Conservation (phyloP, 2,329 filamentous ascomycete species). For the Ceratocystis cacaofunesta region DNA sequence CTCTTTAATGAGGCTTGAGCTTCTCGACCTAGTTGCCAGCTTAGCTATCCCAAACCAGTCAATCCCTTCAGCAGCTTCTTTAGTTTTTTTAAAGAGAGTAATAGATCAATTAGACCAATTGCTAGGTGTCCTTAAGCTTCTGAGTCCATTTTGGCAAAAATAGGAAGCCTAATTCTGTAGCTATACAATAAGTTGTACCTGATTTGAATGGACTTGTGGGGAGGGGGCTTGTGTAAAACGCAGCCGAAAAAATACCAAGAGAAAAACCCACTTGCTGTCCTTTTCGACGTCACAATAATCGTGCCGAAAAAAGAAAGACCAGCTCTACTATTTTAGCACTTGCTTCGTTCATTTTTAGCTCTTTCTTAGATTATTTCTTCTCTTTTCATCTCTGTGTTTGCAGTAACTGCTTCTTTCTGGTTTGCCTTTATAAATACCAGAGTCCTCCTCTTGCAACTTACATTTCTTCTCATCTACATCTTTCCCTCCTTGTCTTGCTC, state of each 20-base stretch:
- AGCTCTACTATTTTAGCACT: neutral
- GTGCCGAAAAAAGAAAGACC: neutral
- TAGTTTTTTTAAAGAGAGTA: too few species aligned
- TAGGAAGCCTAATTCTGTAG: too few species aligned
- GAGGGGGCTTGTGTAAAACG: neutral
- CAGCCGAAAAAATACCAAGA: neutral
- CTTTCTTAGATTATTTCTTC: neutral
- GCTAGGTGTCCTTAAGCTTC: neutral
- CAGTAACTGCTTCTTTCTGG: neutral
- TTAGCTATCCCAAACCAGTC: too few species aligned
- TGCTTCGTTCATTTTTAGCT: neutral
- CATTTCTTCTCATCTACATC: neutral
- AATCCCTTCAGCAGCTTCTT: too few species aligned
- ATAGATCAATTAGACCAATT: neutral
- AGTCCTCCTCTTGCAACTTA: neutral
- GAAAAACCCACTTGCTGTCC: slow-evolving; percentile 18
- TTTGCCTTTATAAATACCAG: neutral
- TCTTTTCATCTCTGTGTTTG: neutral
- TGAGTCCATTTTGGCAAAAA: too few species aligned
- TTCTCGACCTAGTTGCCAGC: too few species aligned
- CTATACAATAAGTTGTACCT: too few species aligned
- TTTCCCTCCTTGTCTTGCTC: neutral
- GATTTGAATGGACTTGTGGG: too few species aligned
- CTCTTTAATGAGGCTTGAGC: too few species aligned
- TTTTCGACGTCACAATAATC: slow-evolving; percentile 13